A percentile compares a stretch with the other conserved stretches of the same genome.
Evolutionary conservation across 2,329 filamentous ascomycete genomes (phyloP).

Genomic region (Ophiocordyceps camponoti-saundersi): DNA sequence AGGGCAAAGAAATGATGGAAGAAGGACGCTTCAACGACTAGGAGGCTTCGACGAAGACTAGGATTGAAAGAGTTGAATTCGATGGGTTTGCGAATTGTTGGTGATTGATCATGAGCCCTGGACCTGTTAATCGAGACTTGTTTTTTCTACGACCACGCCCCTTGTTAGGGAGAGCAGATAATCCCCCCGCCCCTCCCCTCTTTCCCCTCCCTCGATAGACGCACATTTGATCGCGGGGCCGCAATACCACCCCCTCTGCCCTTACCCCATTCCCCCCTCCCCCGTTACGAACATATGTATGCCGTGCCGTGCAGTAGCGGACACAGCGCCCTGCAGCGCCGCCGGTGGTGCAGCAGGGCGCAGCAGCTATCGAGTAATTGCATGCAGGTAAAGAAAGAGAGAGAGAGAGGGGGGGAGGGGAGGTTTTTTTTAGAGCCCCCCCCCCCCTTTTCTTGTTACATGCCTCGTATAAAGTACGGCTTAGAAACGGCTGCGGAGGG

Average conservation of each 20-base stretch:
- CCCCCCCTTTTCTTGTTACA: too few relatives aligned
- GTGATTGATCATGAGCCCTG: too few relatives aligned
- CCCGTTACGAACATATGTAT: background rate
- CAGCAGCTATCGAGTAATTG: background rate
- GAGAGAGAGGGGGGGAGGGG: background rate
- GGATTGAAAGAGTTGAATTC: too few relatives aligned
- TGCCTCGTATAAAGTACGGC: background rate
- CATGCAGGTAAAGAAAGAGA: background rate
- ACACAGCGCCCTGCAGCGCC: background rate
- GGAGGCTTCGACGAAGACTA: too few relatives aligned
- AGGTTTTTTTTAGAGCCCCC: background rate
- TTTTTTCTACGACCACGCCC: background rate
- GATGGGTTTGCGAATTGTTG: too few relatives aligned
- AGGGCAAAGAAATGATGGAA: too few relatives aligned
- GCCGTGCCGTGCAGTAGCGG: background rate
- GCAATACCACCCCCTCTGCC: too few relatives aligned
- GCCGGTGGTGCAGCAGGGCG: background rate
- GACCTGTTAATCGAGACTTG: too few relatives aligned
- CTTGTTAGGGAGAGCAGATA: background rate
- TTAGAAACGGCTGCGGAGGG: background rate
- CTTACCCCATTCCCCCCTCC: too few relatives aligned
- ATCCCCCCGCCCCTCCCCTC: background rate
- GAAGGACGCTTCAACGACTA: too few relatives aligned
- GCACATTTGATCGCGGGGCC: background rate
- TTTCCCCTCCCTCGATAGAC: background rate